Evolutionary conservation across 257 asterid genomes (phyloP).

Genomic region (Paraleonurus japonicus): DNA sequence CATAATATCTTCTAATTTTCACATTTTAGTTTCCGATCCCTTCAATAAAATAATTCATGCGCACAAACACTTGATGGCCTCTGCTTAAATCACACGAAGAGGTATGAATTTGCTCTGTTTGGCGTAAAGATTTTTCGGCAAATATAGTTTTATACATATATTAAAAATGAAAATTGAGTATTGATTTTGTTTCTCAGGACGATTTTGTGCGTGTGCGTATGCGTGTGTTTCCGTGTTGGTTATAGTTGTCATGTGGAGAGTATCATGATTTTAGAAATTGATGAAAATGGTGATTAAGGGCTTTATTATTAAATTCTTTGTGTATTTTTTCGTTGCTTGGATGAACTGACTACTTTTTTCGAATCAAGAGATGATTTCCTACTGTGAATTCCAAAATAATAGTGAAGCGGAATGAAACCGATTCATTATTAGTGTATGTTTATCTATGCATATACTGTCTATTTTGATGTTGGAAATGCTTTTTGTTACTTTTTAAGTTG

Average conservation of each 20-base stretch:
- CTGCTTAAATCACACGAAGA: conserved; percentile 3
- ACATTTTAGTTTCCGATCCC: not conserved
- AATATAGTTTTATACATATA: not conserved
- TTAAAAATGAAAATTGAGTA: not conserved
- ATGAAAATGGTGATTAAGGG: not conserved
- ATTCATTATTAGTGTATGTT: not conserved
- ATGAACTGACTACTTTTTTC: not conserved
- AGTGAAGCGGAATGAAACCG: not conserved
- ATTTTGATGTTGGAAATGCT: not conserved
- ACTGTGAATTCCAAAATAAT: not conserved
- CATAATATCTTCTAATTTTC: not conserved
- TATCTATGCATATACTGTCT: not conserved
- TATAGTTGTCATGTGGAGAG: not conserved
- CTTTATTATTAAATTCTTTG: not conserved
- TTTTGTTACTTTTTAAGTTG: not conserved
- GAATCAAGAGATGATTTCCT: not conserved
- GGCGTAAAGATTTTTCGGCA: not conserved
- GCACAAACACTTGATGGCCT: conserved; percentile 11
- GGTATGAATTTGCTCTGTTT: conserved; percentile 14
- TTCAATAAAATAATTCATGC: not conserved
- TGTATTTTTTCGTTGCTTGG: not conserved
- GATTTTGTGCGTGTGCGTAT: not conserved
- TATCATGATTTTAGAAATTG: not conserved
- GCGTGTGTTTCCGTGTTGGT: not conserved
- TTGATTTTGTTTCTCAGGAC: not conserved